Conservation (phyloP, 192 early-diverging fungal genomes). For the Coemansia asiatica region DNA sequence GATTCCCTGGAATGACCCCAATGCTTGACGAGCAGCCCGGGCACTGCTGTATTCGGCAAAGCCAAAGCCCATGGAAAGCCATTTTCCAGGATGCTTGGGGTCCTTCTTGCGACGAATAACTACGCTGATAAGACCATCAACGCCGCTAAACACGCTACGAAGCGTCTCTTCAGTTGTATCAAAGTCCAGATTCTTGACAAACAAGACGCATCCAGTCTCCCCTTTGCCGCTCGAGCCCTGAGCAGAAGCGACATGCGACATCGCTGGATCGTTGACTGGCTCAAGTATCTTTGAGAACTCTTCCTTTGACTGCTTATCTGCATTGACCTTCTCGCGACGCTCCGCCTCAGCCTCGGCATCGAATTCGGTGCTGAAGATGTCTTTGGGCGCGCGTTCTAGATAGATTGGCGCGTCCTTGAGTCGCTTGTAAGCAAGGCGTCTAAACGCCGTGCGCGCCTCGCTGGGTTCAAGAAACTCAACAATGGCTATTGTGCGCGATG, state of each 20-base stretch:
- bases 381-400: constrained; percentile 88
- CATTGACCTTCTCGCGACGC: constrained; percentile 37
- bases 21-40: constrained; percentile 77
- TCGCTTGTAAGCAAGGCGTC: constrained; percentile 84
- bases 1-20: constrained; percentile 85
- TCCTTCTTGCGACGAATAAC: constrained; percentile 83
- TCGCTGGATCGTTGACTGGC: constrained; percentile 56
- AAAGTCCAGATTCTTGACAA: constrained; percentile 97
- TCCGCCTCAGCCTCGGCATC: constrained; percentile 44
- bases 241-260: constrained; percentile 36
- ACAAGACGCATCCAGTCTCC: constrained; percentile 74
- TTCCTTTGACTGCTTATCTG: constrained; percentile 39
- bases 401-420: constrained; percentile 91
- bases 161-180: constrained; percentile 81
- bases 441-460: constrained; percentile 89
- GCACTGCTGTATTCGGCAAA: constrained; percentile 89
- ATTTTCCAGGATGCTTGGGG: constrained; percentile 74
- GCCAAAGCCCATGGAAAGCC: constrained; percentile 93
- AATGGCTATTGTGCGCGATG: constrained; percentile 89
- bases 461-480: constrained; percentile 89
- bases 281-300: constrained; percentile 32
- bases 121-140: constrained; percentile 81
- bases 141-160: constrained; percentile 66
- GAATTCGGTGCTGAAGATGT: constrained; percentile 67
- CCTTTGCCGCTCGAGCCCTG: constrained; percentile 51